phyloP scores from a whole-genome alignment of 2,329 filamentous ascomycete species.

The Phaeosphaeria sp. region DNA sequence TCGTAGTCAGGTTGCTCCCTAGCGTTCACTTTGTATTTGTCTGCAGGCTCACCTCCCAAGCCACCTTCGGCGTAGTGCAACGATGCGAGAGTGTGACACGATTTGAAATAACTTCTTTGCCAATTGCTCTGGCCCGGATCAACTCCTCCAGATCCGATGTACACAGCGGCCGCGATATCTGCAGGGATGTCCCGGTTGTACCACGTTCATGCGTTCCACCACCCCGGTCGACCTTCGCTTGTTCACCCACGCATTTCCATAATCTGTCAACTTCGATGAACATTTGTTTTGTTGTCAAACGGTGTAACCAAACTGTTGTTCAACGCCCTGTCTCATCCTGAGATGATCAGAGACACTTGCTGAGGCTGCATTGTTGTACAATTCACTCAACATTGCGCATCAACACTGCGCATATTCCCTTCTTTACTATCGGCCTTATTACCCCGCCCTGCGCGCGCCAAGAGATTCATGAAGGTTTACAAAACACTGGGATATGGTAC shows the following conservation, averaged over 20 bases:
- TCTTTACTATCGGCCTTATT: neutral
- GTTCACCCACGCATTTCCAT: conserved; percentile 1
- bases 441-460: neutral
- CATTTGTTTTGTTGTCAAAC: neutral
- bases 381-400: neutral
- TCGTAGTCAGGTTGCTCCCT: neutral
- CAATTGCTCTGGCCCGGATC: neutral
- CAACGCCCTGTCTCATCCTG: conserved; percentile 13
- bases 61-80: neutral
- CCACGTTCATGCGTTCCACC: conserved; percentile 20
- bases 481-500: neutral
- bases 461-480: conserved; percentile 4
- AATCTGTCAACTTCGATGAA: conserved; percentile 1
- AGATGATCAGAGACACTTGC: neutral
- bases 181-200: neutral
- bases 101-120: conserved; percentile 1
- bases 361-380: neutral
- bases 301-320: conserved; percentile 19
- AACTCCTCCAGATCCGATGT: neutral
- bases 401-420: neutral
- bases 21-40: neutral
- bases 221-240: conserved; percentile 1
- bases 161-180: neutral
- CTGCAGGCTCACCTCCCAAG: neutral
- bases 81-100: neutral